A percentile compares a stretch with the other conserved stretches of the same genome.
phyloP scores from a whole-genome alignment of 2,329 filamentous ascomycete species.

The Venturia asperata region DNA sequence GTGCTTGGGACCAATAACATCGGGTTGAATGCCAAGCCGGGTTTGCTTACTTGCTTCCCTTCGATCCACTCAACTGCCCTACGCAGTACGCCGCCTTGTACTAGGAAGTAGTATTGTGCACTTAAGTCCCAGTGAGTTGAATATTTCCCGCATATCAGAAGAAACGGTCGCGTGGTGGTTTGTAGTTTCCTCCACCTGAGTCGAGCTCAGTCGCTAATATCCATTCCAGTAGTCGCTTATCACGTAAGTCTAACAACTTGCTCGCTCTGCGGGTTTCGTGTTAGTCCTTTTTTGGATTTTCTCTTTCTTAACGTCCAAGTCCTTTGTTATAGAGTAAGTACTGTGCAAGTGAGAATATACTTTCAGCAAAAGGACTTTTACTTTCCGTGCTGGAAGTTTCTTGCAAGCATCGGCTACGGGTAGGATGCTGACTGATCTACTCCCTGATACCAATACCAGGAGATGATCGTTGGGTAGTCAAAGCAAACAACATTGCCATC shows the following conservation, averaged over 20 bases:
- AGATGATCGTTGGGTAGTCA: too few species aligned
- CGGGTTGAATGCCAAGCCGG: neutral
- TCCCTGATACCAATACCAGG: too few species aligned
- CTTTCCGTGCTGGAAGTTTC: neutral
- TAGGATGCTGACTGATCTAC: neutral
- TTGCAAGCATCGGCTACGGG: neutral
- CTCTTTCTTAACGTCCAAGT: neutral
- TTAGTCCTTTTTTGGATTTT: neutral
- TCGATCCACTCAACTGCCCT: too few species aligned
- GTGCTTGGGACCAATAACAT: neutral
- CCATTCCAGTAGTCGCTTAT: constrained; percentile 37
- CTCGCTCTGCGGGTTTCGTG: neutral
- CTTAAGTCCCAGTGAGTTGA: too few species aligned
- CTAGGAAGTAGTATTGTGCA: too few species aligned
- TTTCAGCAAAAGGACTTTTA: neutral
- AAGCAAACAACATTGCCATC: too few species aligned
- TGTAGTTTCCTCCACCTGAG: neutral
- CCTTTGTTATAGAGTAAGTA: too few species aligned
- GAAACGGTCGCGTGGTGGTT: constrained; percentile 3
- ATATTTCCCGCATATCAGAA: too few species aligned
- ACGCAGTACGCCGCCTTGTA: too few species aligned
- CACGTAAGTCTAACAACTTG: constrained; percentile 39
- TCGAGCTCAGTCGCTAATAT: neutral
- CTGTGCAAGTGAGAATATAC: too few species aligned
- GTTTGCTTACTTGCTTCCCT: too few species aligned